Conservation (phyloP, 257 asterid genomes). For the Scutellaria galericulata region DNA sequence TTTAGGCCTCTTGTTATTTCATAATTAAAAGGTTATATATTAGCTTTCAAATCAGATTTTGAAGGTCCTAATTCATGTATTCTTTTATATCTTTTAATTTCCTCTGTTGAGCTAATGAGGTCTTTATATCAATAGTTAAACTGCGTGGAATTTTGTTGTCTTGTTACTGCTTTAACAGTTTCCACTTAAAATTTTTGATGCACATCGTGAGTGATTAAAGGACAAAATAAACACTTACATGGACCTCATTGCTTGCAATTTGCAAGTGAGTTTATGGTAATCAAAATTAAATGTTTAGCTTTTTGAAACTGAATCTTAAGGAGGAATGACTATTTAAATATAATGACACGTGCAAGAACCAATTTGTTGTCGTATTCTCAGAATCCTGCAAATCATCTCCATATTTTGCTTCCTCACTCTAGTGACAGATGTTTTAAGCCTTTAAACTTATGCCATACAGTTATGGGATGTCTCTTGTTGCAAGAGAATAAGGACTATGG, state of each 20-base stretch:
- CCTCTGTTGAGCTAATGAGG: background rate
- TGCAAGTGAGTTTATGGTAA: background rate
- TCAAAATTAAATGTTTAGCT: constrained; percentile 1
- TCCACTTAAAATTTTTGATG: background rate
- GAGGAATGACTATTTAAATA: background rate
- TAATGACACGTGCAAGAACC: background rate
- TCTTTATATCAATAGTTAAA: background rate
- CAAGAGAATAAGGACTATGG: constrained; percentile 88
- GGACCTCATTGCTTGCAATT: background rate
- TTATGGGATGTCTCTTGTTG: constrained; percentile 91
- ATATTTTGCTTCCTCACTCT: constrained; percentile 3
- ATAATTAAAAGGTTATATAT: background rate
- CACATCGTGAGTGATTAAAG: background rate
- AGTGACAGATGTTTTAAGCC: constrained; percentile 8
- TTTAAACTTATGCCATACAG: constrained; percentile 46
- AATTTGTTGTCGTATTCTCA: background rate
- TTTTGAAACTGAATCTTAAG: background rate
- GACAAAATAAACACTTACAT: background rate
- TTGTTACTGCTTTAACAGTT: background rate
- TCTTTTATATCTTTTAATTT: background rate
- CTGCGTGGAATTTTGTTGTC: background rate
- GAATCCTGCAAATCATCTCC: background rate
- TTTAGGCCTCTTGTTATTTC: constrained; percentile 2
- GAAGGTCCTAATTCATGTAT: constrained; percentile 3
- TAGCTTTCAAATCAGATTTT: constrained; percentile 1